phyloP scores from a whole-genome alignment of 148 eudicot species.

The Beta vulgaris region DNA sequence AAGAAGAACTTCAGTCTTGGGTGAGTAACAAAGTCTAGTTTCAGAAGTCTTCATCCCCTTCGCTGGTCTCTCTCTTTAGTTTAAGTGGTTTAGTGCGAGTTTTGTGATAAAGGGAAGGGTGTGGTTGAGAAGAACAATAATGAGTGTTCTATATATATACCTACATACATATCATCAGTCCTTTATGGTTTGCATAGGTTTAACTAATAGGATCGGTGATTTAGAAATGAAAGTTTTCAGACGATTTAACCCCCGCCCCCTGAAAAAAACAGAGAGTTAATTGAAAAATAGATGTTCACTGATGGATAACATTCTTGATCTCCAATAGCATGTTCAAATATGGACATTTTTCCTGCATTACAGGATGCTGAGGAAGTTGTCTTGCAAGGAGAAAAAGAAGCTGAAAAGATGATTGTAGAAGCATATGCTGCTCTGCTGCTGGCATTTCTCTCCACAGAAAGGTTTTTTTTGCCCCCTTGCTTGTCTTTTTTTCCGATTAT shows the following conservation, averaged over 20 bases:
- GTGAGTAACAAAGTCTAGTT: conserved; percentile 41
- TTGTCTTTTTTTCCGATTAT: conserved; percentile 1
- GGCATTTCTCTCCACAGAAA: conserved; percentile 91
- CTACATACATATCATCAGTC: neutral
- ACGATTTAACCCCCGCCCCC: too few relatives aligned
- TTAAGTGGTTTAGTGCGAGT: neutral
- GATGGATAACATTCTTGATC: neutral
- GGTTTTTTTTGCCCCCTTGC: conserved; percentile 35
- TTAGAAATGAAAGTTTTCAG: neutral
- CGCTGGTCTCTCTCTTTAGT: neutral
- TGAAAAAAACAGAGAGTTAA: too few relatives aligned
- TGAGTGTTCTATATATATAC: too few relatives aligned
- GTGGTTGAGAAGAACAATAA: too few relatives aligned
- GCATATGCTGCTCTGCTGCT: conserved; percentile 92
- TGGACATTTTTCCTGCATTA: conserved; percentile 13
- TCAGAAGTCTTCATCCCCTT: neutral
- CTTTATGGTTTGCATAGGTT: neutral
- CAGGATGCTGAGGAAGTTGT: conserved; percentile 80
- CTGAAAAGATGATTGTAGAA: conserved; percentile 94
- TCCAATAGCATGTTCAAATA: neutral
- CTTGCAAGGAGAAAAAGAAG: conserved; percentile 91
- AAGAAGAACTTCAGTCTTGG: conserved; percentile 60
- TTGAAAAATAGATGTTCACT: too few relatives aligned
- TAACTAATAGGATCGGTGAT: neutral
- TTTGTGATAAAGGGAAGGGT: too few relatives aligned